These are phyloP conservation scores for Polygonum aviculare DNA, from an alignment of 148 eudicot genomes.

Conservation along the genomic window DNA sequence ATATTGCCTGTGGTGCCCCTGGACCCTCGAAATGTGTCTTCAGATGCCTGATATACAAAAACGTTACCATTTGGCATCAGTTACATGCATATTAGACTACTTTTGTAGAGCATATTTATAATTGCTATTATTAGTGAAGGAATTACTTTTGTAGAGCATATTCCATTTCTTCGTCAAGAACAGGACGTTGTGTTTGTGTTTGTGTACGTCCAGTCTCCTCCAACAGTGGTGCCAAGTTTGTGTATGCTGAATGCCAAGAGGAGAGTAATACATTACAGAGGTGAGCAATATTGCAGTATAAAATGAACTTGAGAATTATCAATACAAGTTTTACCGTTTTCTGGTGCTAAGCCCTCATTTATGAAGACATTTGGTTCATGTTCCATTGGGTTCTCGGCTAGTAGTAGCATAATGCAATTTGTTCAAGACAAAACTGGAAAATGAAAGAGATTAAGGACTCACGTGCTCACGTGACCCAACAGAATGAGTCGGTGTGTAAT, in stretches of 20 bases:
- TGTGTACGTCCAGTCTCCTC: conserved; percentile 84
- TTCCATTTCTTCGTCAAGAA: conserved; percentile 49
- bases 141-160: conserved; percentile 49
- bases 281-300: background rate
- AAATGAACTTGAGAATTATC: background rate
- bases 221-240: conserved; percentile 39
- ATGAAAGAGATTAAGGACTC: background rate
- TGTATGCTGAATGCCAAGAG: conserved; percentile 1
- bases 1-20: conserved; percentile 58
- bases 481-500: background rate
- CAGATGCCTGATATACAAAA: conserved; percentile 44
- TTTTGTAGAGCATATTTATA: background rate
- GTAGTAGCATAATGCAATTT: background rate
- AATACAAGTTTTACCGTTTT: conserved; percentile 37
- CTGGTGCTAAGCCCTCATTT: conserved; percentile 30
- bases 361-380: conserved; percentile 26
- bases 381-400: conserved; percentile 44
- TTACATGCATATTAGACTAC: background rate
- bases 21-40: conserved; percentile 81
- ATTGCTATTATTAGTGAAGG: background rate
- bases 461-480: background rate
- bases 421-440: background rate
- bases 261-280: background rate
- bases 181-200: conserved; percentile 38
- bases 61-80: background rate